Evolutionary conservation across 2,329 filamentous ascomycete genomes (phyloP).

Genomic region (Harringtonia lauricola): DNA sequence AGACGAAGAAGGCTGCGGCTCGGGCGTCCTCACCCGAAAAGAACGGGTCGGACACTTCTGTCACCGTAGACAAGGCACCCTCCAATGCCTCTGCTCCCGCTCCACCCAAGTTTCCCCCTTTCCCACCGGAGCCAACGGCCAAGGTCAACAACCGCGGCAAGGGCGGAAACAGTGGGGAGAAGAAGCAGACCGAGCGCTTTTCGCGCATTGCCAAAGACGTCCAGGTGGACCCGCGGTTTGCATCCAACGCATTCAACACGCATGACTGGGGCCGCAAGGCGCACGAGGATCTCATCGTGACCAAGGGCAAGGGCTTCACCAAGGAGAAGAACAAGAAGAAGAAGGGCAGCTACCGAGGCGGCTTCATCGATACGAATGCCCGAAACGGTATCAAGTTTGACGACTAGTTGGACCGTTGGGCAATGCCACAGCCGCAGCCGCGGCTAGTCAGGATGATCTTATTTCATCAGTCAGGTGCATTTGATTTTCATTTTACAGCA

Average conservation of each 20-base stretch:
- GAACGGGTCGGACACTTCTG: conserved; percentile 26
- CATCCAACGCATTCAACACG: conserved; percentile 65
- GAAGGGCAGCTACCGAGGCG: conserved; percentile 81
- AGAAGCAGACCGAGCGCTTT: conserved; percentile 55
- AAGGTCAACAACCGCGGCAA: conserved; percentile 31
- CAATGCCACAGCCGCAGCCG: not conserved
- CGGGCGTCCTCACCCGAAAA: conserved; percentile 7
- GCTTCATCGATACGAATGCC: conserved; percentile 69
- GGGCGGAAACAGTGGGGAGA: conserved; percentile 5
- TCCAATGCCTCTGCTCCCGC: conserved; percentile 29
- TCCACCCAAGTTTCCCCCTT: conserved; percentile 29
- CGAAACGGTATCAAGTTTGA: conserved; percentile 93
- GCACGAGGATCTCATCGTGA: conserved; percentile 78
- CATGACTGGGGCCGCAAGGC: conserved; percentile 87
- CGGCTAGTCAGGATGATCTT: no score
- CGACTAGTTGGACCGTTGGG: conserved; percentile 2
- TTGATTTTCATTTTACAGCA: no score
- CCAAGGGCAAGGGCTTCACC: conserved; percentile 92
- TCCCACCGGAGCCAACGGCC: conserved; percentile 37
- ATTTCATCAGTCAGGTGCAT: no score
- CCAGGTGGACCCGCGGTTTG: conserved; percentile 55
- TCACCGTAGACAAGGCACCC: conserved; percentile 41
- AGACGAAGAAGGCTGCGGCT: conserved; percentile 11
- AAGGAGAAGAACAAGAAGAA: conserved; percentile 99
- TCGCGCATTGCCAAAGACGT: conserved; percentile 64